phyloP scores from a whole-genome alignment of 2,329 filamentous ascomycete genomes.

The Fusarium sp. region DNA sequence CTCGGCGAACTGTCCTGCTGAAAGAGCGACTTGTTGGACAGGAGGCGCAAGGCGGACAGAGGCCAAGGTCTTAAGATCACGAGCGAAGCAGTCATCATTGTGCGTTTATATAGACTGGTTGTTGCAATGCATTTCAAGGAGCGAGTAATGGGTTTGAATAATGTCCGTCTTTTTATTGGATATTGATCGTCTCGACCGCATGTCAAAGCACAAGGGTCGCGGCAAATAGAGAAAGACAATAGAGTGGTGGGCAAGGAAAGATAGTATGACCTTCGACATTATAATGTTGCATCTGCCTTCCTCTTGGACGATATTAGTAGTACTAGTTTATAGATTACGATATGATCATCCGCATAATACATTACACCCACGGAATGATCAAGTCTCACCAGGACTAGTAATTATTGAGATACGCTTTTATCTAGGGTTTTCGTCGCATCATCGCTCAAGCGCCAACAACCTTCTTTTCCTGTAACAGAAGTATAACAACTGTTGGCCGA shows the following conservation, averaged over 20 bases:
- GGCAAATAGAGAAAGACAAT: slow-evolving; percentile 9
- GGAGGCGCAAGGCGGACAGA: background rate
- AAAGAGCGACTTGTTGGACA: background rate
- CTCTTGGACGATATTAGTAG: background rate
- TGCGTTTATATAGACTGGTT: slow-evolving; percentile 15
- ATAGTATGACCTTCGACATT: background rate
- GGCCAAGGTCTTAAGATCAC: background rate
- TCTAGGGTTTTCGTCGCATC: background rate
- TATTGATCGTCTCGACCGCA: slow-evolving; percentile 2
- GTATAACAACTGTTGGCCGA: background rate
- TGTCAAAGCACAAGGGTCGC: background rate
- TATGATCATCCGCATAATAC: slow-evolving; percentile 6
- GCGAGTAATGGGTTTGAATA: slow-evolving; percentile 12
- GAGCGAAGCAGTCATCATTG: background rate
- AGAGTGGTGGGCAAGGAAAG: slow-evolving; percentile 7
- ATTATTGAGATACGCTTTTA: background rate
- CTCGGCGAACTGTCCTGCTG: background rate
- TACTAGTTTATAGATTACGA: background rate
- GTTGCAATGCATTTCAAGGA: slow-evolving; percentile 19
- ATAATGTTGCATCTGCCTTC: background rate
- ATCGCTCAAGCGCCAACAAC: background rate
- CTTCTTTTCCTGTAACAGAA: background rate
- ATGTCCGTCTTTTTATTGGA: slow-evolving; percentile 9
- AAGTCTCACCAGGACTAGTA: background rate
- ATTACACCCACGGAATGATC: background rate